These are phyloP conservation scores for Tubosaeta sp. DNA, from an alignment of 768 basidiomycete species.

Conservation along the genomic window DNA sequence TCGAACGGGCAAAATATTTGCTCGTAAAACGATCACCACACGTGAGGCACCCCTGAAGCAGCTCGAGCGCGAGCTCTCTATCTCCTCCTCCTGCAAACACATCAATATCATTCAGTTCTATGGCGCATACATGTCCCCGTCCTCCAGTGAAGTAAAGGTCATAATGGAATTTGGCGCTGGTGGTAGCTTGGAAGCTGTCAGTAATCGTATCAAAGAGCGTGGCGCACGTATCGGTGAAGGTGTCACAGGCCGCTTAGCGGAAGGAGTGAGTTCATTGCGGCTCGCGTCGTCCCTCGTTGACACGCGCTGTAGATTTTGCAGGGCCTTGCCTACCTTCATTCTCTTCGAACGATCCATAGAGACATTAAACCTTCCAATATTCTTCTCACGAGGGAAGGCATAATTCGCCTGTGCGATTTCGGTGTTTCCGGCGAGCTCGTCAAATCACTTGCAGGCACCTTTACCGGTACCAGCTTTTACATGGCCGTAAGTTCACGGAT, in stretches of 20 bases:
- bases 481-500: conserved; percentile 78
- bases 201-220: conserved; percentile 75
- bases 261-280: conserved; percentile 61
- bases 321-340: conserved; percentile 92
- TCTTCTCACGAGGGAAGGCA: conserved; percentile 81
- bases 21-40: conserved; percentile 91
- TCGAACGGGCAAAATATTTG: conserved; percentile 77
- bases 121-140: conserved; percentile 86
- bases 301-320: conserved; percentile 59
- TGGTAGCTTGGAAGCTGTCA: conserved; percentile 85
- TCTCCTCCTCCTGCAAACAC: conserved; percentile 81
- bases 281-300: conserved; percentile 3
- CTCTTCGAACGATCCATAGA: conserved; percentile 89
- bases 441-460: conserved; percentile 87
- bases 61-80: conserved; percentile 86
- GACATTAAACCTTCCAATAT: conserved; percentile 96
- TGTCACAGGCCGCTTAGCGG: conserved; percentile 87
- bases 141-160: conserved; percentile 89
- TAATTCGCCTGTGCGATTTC: conserved; percentile 93
- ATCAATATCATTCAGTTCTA: conserved; percentile 88
- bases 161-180: conserved; percentile 90
- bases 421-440: conserved; percentile 97
- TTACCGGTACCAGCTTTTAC: conserved; percentile 96
- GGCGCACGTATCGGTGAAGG: conserved; percentile 79
- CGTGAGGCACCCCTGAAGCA: conserved; percentile 89